phyloP scores from a whole-genome alignment of 2,329 filamentous ascomycete genomes.

The Alternaria conjuncta region DNA sequence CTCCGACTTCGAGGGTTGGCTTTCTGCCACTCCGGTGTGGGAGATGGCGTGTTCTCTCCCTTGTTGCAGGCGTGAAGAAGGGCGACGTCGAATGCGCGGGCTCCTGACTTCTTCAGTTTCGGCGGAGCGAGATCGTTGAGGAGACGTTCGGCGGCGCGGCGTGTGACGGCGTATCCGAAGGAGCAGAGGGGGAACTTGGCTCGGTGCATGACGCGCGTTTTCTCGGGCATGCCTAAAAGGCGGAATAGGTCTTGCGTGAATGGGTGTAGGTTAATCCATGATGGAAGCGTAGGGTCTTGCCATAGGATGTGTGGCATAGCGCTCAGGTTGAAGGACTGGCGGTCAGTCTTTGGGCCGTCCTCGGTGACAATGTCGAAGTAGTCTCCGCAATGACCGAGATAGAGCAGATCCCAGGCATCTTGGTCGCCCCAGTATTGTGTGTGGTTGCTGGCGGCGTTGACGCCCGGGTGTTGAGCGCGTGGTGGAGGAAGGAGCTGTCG shows the following conservation, averaged over 20 bases:
- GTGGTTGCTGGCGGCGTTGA: slow-evolving; percentile 28
- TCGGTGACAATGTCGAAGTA: slow-evolving; percentile 46
- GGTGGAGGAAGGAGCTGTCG: slow-evolving; percentile 47
- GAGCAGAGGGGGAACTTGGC: slow-evolving; percentile 54
- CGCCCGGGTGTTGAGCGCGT: slow-evolving; percentile 24
- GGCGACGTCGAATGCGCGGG: slow-evolving; percentile 52
- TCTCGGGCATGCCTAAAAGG: slow-evolving; percentile 44
- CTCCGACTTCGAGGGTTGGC: slow-evolving; percentile 29
- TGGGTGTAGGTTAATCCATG: slow-evolving; percentile 47
- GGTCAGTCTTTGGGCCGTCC: slow-evolving; percentile 34
- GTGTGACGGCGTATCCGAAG: slow-evolving; percentile 54
- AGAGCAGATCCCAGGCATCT: slow-evolving; percentile 52
- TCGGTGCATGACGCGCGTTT: slow-evolving; percentile 49
- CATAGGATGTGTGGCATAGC: slow-evolving; percentile 44
- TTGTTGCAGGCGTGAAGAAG: slow-evolving; percentile 51
- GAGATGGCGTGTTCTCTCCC: slow-evolving; percentile 38
- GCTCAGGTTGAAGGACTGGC: slow-evolving; percentile 38
- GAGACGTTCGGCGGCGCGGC: slow-evolving; percentile 47
- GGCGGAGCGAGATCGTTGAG: slow-evolving; percentile 49
- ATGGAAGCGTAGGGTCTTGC: slow-evolving; percentile 47
- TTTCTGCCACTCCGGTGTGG: slow-evolving; percentile 28
- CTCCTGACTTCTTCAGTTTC: slow-evolving; percentile 32
- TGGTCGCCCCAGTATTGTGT: slow-evolving; percentile 51
- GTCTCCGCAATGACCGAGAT: slow-evolving; percentile 55
- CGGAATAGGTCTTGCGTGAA: slow-evolving; percentile 49